Base-by-base conservation (phyloP, 306 rosid species). In the Pyrus betulifolia region DNA sequence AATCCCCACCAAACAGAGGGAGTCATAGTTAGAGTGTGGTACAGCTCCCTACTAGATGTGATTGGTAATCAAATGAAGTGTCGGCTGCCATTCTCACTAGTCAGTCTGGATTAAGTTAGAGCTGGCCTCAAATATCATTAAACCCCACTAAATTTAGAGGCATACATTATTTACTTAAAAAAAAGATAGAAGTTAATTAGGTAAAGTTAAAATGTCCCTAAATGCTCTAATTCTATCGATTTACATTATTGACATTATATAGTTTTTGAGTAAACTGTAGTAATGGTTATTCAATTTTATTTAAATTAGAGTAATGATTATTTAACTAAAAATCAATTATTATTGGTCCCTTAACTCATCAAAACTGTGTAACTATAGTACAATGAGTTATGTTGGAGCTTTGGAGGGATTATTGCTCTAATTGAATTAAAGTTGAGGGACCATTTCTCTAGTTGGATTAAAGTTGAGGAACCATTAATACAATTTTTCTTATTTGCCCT, bases 271-370 rank as follows among this genome's bases (percentile, higher is more conserved):
- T 33, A 33, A 33, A 1, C 6, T 31, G 5, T 31, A 31, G 33
- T 0, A 31, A 31, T 31, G 1, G 0, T 4, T 1, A 0, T 31
- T 31, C 1, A 31, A 31, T 4, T 4, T 31, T 31, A 31, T 0
- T 31, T 31, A 31, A 31, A 31, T 31, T 31, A 31, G 33, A 31
- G 1, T 1, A 31, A 31, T 31, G 33, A 4, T 30, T 0, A 3
- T 30, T 30, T 30, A 30, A 30, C 4, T 30, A 30, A 3, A 30
- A 30, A 30, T 31, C 1, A 5, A 1, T 33, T 33, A 30, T 30
- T 0, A 30, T 30, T 30, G 4, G 31, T 30, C 4, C 4, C 4
- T 3, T 4, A 30, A 30, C 31, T 30, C 31, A 30, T 30, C 31
- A 30, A 30, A 30, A 30, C 4, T n/a, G 31, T 30, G 4, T 30